These are phyloP conservation scores for Fusarium siculi DNA, from an alignment of 2,329 filamentous ascomycete species.

Conservation along the genomic window DNA sequence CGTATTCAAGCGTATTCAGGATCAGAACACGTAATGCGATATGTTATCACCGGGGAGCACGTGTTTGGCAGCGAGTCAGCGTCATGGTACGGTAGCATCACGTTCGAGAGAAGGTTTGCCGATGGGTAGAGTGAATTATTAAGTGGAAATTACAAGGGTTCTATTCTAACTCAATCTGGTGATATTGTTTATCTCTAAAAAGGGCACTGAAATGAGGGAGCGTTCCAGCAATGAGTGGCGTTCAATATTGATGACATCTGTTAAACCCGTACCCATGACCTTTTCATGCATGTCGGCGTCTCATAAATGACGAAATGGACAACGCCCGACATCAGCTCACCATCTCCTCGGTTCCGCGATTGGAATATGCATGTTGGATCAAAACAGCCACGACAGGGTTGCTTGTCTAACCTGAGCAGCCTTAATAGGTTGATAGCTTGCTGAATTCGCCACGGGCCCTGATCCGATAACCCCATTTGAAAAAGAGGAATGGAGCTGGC, in stretches of 20 bases:
- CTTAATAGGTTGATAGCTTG: background rate
- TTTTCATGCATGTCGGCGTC: background rate
- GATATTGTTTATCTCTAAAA: background rate
- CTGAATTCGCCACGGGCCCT: background rate
- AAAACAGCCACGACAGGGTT: background rate
- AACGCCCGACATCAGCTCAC: background rate
- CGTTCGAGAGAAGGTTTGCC: background rate
- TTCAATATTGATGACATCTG: background rate
- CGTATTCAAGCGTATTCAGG: background rate
- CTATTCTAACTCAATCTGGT: background rate
- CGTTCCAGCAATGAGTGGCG: rapidly evolving
- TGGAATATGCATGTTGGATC: background rate
- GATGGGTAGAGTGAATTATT: no score
- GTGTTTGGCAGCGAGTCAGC: background rate
- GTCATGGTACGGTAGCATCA: background rate
- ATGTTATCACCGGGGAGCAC: background rate
- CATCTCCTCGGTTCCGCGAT: background rate
- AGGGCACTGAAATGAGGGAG: rapidly evolving
- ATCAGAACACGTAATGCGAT: background rate
- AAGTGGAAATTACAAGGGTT: background rate
- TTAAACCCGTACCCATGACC: background rate
- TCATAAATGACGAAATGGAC: background rate
- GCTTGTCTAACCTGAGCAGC: background rate
- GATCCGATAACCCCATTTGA: background rate
- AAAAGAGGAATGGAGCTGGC: background rate